These are phyloP conservation scores for Penicillium salamii DNA, from an alignment of 495 filamentous ascomycete genomes.

Conservation along the genomic window DNA sequence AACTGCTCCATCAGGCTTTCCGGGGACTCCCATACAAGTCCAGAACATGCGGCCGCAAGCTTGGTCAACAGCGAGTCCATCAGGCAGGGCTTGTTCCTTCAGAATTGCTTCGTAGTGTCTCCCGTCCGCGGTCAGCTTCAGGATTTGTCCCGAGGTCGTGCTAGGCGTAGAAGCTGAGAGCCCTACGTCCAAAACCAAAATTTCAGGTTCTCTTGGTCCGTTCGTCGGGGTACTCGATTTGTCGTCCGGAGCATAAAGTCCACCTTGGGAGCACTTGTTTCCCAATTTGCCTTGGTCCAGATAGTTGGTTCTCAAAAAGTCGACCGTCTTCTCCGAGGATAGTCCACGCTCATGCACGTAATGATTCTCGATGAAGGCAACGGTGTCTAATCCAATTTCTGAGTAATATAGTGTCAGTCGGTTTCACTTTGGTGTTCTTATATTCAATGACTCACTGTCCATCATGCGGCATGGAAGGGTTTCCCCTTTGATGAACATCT, in stretches of 20 bases:
- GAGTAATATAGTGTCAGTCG: neutral
- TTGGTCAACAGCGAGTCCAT: conserved; percentile 42
- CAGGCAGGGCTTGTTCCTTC: conserved; percentile 35
- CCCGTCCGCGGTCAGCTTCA: conserved; percentile 18
- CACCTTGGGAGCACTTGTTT: conserved; percentile 21
- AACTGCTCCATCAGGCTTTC: conserved; percentile 40
- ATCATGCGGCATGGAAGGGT: conserved; percentile 28
- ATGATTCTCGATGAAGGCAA: conserved; percentile 41
- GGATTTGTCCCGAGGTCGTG: conserved; percentile 19
- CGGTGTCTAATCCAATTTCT: conserved; percentile 53
- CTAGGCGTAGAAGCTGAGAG: conserved; percentile 16
- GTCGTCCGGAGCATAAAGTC: conserved; percentile 21
- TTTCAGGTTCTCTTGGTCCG: neutral
- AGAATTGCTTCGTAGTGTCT: conserved; percentile 16
- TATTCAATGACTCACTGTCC: conserved; percentile 23
- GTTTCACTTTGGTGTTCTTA: too few species aligned
- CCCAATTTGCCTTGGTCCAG: conserved; percentile 37
- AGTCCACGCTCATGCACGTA: conserved; percentile 47
- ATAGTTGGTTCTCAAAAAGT: conserved; percentile 40
- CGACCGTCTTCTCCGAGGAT: conserved; percentile 28
- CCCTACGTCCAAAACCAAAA: conserved; percentile 29
- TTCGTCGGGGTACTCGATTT: neutral
- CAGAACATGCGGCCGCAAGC: conserved; percentile 42
- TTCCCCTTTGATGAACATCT: conserved; percentile 35
- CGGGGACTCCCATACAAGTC: conserved; percentile 49